A percentile compares a stretch with the other conserved stretches of the same genome.
Evolutionary conservation across 2,329 filamentous ascomycete species (phyloP).

Genomic region (Plectosphaerella sp.): DNA sequence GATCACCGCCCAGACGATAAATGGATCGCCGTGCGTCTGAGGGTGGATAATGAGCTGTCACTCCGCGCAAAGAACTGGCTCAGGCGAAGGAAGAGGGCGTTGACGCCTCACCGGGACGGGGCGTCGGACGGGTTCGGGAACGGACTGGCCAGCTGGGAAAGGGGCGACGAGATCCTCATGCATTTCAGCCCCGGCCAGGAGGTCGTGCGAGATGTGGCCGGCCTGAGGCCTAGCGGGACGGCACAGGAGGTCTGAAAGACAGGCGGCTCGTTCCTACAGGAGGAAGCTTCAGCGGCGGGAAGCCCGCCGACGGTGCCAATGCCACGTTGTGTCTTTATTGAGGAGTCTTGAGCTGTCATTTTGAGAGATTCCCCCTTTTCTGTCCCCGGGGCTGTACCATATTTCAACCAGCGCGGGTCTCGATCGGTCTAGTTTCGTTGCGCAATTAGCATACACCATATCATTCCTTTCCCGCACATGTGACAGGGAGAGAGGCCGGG

Average conservation of each 20-base stretch:
- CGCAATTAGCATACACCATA: too few relatives aligned
- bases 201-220: conserved; percentile 8
- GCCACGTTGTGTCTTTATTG: not conserved
- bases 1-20: conserved; percentile 53
- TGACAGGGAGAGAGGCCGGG: too few relatives aligned
- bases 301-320: too few relatives aligned
- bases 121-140: conserved; percentile 27
- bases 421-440: too few relatives aligned
- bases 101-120: conserved; percentile 19
- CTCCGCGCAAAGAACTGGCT: conserved; percentile 41
- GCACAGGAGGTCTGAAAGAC: not conserved
- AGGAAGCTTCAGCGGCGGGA: not conserved
- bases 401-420: too few relatives aligned
- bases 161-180: conserved; percentile 24
- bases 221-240: too few relatives aligned
- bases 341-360: too few relatives aligned
- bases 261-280: not conserved
- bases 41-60: conserved; percentile 53
- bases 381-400: too few relatives aligned
- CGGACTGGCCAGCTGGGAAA: conserved; percentile 24
- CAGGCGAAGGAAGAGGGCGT: conserved; percentile 25
- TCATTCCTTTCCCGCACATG: too few relatives aligned
- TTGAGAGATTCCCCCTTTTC: too few relatives aligned
- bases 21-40: conserved; percentile 52
- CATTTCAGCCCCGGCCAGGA: conserved; percentile 21